Percentiles rank a stretch among this genome's conserved stretches.
Evolutionary conservation across 2,329 filamentous ascomycete genomes (phyloP).

Genomic region (Xylariaceae sp.): DNA sequence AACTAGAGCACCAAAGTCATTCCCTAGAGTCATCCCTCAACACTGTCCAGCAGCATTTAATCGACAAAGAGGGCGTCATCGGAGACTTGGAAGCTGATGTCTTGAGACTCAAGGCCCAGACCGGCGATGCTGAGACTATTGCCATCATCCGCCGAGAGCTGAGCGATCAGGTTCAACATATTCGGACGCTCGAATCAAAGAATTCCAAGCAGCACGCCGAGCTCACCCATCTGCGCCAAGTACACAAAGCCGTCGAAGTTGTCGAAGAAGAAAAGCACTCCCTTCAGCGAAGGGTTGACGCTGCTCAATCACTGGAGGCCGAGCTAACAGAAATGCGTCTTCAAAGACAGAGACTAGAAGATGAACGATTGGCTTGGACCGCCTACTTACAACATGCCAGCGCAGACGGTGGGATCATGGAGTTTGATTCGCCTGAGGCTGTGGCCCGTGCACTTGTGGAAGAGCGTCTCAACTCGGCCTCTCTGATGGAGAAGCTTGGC

Average conservation of each 20-base stretch:
- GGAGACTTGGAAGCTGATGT: constrained; percentile 79
- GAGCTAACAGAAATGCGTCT: constrained; percentile 77
- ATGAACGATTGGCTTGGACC: constrained; percentile 83
- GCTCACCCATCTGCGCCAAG: constrained; percentile 73
- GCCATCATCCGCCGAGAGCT: constrained; percentile 82
- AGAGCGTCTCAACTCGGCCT: constrained; percentile 74
- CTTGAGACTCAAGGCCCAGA: constrained; percentile 77
- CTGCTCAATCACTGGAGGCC: constrained; percentile 68
- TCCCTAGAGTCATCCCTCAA: constrained; percentile 54
- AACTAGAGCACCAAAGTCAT: constrained; percentile 56
- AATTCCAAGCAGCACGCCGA: constrained; percentile 78
- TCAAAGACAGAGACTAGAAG: constrained; percentile 81
- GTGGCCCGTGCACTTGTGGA: constrained; percentile 80
- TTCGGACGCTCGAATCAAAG: constrained; percentile 73
- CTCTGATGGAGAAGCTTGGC: constrained; percentile 77
- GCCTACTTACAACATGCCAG: constrained; percentile 72
- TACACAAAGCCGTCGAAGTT: constrained; percentile 83
- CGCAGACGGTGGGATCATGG: constrained; percentile 54
- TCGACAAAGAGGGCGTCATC: constrained; percentile 65
- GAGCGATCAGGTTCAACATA: constrained; percentile 87
- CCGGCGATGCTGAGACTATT: constrained; percentile 81
- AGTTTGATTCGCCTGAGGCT: constrained; percentile 85
- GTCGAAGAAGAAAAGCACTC: constrained; percentile 92
- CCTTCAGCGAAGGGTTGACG: constrained; percentile 71
- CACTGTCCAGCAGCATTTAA: constrained; percentile 61